phyloP scores from a whole-genome alignment of 2,329 filamentous ascomycete genomes.

The Hypoxylon sp. region DNA sequence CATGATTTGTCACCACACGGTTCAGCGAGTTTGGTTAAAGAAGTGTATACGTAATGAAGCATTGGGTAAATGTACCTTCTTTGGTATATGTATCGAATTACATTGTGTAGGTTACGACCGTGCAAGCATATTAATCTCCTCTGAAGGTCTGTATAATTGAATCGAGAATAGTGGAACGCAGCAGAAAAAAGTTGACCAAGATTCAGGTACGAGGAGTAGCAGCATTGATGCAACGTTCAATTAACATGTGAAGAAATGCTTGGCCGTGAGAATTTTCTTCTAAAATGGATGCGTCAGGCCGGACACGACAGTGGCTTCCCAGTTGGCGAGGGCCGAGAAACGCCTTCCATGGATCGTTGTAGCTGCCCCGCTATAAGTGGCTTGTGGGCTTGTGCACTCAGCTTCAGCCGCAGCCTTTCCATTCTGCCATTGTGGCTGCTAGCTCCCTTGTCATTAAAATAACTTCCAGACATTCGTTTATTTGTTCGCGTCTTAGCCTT shows the following conservation, averaged over 20 bases:
- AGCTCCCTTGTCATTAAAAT: slow-evolving; percentile 27
- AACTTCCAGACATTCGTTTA: slow-evolving; percentile 23
- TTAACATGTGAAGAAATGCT: slow-evolving; percentile 38
- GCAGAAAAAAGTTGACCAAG: slow-evolving; percentile 17
- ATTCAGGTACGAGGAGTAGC: slow-evolving; percentile 1
- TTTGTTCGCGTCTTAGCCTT: slow-evolving; percentile 29
- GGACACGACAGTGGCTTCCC: background rate
- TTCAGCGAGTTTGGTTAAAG: too few relatives aligned
- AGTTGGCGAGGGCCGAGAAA: slow-evolving; percentile 4
- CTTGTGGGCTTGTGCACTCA: background rate
- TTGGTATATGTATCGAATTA: slow-evolving; percentile 5
- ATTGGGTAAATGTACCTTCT: too few relatives aligned
- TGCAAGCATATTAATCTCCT: background rate
- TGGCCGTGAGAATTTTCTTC: slow-evolving; percentile 24
- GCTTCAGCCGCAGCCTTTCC: slow-evolving; percentile 37
- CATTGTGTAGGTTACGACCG: too few relatives aligned
- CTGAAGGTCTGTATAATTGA: slow-evolving; percentile 4
- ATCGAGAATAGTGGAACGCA: background rate
- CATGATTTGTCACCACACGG: background rate
- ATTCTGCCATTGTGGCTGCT: slow-evolving; percentile 24
- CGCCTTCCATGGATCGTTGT: background rate
- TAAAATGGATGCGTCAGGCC: slow-evolving; percentile 4
- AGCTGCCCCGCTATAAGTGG: slow-evolving; percentile 1
- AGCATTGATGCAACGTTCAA: slow-evolving; percentile 35
- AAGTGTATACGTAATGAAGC: background rate